These are phyloP conservation scores for Tuber brumale DNA, from an alignment of 495 filamentous ascomycete genomes.

Conservation along the genomic window DNA sequence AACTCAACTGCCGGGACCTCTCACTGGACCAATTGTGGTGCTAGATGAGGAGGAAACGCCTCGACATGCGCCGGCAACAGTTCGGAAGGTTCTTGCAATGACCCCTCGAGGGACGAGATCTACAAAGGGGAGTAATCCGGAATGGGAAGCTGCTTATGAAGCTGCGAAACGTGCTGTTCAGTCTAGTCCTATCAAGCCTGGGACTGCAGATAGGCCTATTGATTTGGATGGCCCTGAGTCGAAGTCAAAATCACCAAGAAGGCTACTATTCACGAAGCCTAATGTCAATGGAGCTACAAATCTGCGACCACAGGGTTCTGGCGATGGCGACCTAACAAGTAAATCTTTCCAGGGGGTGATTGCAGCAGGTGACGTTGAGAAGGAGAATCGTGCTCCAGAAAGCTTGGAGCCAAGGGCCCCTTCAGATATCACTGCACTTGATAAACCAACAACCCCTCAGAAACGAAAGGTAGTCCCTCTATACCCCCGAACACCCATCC, in stretches of 20 bases:
- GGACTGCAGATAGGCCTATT: conserved; percentile 61
- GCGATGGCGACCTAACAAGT: conserved; percentile 39
- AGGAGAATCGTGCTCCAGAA: conserved; percentile 48
- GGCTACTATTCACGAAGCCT: conserved; percentile 59
- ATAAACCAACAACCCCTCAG: conserved; percentile 59
- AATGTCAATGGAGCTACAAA: conserved; percentile 18
- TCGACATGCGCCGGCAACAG: conserved; percentile 20
- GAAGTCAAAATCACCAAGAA: conserved; percentile 53
- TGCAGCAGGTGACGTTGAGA: conserved; percentile 39
- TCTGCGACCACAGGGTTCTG: conserved; percentile 36
- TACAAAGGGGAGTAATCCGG: conserved; percentile 40
- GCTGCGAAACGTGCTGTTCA: conserved; percentile 60
- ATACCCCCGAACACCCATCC: conserved; percentile 36
- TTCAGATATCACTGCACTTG: conserved; percentile 33
- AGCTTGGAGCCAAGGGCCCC: not conserved
- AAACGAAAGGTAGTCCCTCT: conserved; percentile 22
- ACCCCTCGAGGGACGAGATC: conserved; percentile 42
- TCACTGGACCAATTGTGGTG: conserved; percentile 36
- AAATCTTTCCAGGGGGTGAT: conserved; percentile 1
- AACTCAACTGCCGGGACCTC: conserved; percentile 26
- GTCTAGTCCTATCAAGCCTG: conserved; percentile 62
- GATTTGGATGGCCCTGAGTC: conserved; percentile 57
- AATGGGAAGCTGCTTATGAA: conserved; percentile 53
- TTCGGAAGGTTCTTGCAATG: conserved; percentile 34
- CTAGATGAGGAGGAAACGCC: conserved; percentile 38